These are phyloP conservation scores for Phytophthora multivora DNA, from an alignment of 352 stramenopile genomes.

Conservation along the genomic window DNA sequence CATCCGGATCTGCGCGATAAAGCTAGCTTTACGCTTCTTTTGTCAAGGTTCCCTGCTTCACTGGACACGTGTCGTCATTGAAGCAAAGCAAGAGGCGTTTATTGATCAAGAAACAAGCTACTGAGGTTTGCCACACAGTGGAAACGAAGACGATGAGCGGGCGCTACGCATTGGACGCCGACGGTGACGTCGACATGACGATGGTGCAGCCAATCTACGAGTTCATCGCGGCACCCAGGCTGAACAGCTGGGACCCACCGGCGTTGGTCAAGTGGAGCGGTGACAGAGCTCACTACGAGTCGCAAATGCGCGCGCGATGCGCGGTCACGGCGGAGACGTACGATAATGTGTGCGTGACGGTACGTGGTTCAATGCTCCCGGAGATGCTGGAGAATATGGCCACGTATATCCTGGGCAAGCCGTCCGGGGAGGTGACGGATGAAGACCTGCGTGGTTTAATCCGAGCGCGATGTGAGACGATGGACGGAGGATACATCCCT, in stretches of 20 bases:
- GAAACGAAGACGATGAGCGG: no score
- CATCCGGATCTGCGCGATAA: conserved; percentile 4
- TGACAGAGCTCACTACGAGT: conserved; percentile 11
- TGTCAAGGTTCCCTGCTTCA: background rate
- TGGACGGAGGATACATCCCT: conserved; percentile 14
- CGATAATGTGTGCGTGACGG: conserved; percentile 9
- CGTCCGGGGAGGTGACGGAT: conserved; percentile 12
- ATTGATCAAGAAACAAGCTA: conserved; percentile 9
- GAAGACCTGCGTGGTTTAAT: conserved; percentile 5
- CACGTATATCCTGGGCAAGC: conserved; percentile 2
- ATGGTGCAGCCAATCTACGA: conserved; percentile 23
- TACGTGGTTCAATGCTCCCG: conserved; percentile 5
- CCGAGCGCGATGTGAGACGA: background rate
- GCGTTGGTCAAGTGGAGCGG: conserved; percentile 17
- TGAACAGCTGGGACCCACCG: conserved; percentile 12
- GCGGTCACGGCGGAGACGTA: conserved; percentile 7
- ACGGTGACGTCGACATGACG: conserved; percentile 23
- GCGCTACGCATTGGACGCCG: conserved; percentile 7
- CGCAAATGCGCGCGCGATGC: conserved; percentile 11
- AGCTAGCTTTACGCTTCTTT: conserved; percentile 12
- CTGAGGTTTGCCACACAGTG: no score
- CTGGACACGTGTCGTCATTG: background rate
- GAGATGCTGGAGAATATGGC: conserved; percentile 10
- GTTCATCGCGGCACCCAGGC: conserved; percentile 17
- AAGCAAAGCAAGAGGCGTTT: background rate